phyloP scores from a whole-genome alignment of 116 monocot genomes.

The Posidonia oceanica region DNA sequence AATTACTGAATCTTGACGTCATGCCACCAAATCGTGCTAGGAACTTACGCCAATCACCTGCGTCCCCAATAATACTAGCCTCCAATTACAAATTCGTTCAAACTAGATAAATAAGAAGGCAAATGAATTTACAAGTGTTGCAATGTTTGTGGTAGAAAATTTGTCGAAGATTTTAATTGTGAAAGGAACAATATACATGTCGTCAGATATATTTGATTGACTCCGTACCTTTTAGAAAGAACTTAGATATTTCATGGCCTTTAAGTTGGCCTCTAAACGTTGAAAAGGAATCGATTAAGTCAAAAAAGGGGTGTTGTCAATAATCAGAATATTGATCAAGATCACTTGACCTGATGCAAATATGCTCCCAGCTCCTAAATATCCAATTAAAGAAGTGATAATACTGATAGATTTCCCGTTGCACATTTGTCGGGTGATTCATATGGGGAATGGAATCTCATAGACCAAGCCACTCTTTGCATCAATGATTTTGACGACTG shows the following conservation, averaged over 20 bases:
- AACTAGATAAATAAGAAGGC: too few species aligned
- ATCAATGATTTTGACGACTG: not conserved
- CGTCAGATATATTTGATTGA: not conserved
- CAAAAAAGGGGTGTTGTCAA: not conserved
- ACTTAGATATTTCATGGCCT: not conserved
- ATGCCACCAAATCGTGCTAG: too few species aligned
- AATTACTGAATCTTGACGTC: too few species aligned
- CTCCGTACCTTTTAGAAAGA: not conserved
- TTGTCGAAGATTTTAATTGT: not conserved
- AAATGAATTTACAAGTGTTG: too few species aligned
- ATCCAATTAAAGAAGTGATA: not conserved
- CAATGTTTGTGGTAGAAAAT: too few species aligned
- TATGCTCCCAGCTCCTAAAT: not conserved
- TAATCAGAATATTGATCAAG: not conserved
- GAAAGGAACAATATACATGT: not conserved
- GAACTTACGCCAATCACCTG: too few species aligned
- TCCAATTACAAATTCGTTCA: too few species aligned
- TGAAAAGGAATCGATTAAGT: not conserved
- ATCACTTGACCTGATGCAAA: not conserved
- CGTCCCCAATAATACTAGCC: too few species aligned
- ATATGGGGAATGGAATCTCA: not conserved
- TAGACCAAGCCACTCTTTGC: not conserved
- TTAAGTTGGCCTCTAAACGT: not conserved
- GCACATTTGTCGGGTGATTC: not conserved
- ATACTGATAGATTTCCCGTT: not conserved